phyloP scores from a whole-genome alignment of 192 early-diverging fungal genomes.

The Backusella psychrophila region DNA sequence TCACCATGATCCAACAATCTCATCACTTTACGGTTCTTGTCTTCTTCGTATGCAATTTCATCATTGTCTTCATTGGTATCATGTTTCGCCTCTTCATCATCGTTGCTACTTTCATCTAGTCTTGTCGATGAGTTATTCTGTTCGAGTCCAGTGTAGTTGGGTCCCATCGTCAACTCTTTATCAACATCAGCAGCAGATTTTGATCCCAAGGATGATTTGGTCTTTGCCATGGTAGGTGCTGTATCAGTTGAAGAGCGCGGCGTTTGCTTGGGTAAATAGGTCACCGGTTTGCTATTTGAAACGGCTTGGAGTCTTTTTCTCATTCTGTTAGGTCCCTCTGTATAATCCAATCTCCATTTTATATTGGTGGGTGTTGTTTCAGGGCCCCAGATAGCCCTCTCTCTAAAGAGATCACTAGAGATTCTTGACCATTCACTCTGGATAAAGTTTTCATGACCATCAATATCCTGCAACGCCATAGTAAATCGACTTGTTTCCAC shows the following conservation, averaged over 20 bases:
- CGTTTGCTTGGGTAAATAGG: constrained; percentile 41
- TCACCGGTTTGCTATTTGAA: constrained; percentile 20
- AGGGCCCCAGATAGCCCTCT: constrained; percentile 62
- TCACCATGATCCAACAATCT: constrained; percentile 67
- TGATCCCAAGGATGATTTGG: neutral
- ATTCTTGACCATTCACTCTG: constrained; percentile 59
- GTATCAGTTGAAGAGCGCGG: neutral
- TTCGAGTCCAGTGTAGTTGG: neutral
- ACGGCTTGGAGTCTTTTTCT: constrained; percentile 54
- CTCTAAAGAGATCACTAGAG: constrained; percentile 49
- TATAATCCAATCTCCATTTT: constrained; percentile 59
- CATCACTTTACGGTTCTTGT: constrained; percentile 69
- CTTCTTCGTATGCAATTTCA: constrained; percentile 58
- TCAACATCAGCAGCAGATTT: constrained; percentile 1
- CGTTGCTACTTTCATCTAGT: constrained; percentile 6
- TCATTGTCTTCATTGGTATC: constrained; percentile 42
- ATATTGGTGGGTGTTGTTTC: constrained; percentile 24
- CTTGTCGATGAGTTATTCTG: neutral
- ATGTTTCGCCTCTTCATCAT: constrained; percentile 19
- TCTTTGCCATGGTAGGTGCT: neutral
- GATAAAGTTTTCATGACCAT: constrained; percentile 56
- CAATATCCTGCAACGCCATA: constrained; percentile 57
- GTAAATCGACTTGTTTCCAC: constrained; percentile 55
- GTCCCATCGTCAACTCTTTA: constrained; percentile 21
- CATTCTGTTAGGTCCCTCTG: constrained; percentile 51